phyloP scores from a whole-genome alignment of 257 asterid genomes.

The Euphrasia confusa region DNA sequence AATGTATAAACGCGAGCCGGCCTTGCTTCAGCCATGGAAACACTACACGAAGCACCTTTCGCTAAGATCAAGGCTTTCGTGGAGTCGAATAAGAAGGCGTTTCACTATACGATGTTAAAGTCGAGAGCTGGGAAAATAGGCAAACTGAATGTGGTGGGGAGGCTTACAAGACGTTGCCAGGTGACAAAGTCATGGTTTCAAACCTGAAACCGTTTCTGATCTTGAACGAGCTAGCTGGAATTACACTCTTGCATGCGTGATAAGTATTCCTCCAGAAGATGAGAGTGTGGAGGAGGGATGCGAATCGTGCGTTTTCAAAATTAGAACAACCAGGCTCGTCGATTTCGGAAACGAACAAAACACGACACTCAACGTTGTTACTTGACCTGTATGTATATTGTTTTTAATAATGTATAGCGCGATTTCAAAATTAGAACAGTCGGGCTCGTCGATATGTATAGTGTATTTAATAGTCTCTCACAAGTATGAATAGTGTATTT shows the following conservation, averaged over 20 bases:
- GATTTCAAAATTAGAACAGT: too few relatives aligned
- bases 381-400: too few relatives aligned
- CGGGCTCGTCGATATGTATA: too few relatives aligned
- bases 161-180: slow-evolving; percentile 47
- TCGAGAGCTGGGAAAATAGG: slow-evolving; percentile 39
- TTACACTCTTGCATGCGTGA: slow-evolving; percentile 43
- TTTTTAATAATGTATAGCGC: too few relatives aligned
- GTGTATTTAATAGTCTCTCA: too few relatives aligned
- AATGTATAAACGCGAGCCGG: slow-evolving; percentile 45
- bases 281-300: slow-evolving; percentile 21
- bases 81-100: neutral
- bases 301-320: slow-evolving; percentile 19
- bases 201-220: slow-evolving; percentile 39
- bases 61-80: slow-evolving; percentile 36
- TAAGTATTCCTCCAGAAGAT: slow-evolving; percentile 19
- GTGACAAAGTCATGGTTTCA: slow-evolving; percentile 42
- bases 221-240: slow-evolving; percentile 27
- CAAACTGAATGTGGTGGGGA: slow-evolving; percentile 28
- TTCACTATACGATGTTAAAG: slow-evolving; percentile 19
- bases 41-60: slow-evolving; percentile 39
- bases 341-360: slow-evolving; percentile 13
- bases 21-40: slow-evolving; percentile 43
- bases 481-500: too few relatives aligned
- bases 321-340: slow-evolving; percentile 21
- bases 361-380: slow-evolving; percentile 30